These are phyloP conservation scores for Neonectria punicea DNA, from an alignment of 2,329 filamentous ascomycete species.

Conservation along the genomic window DNA sequence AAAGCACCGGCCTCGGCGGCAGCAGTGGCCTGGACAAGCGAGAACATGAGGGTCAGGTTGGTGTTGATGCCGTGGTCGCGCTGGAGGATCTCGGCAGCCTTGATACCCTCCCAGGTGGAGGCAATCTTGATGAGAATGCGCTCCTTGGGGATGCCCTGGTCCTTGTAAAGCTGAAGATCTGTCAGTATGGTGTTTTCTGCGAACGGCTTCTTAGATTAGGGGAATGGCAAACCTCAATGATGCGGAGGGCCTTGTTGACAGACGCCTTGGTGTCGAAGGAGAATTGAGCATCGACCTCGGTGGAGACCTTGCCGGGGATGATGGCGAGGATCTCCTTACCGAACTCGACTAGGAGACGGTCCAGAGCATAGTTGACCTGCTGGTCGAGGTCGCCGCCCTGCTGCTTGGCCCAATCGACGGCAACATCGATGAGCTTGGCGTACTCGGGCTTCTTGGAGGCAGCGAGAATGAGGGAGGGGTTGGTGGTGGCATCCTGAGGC, in stretches of 20 bases:
- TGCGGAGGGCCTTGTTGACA: constrained; percentile 94
- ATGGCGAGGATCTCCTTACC: constrained; percentile 97
- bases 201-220: neutral
- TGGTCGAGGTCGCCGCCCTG: constrained; percentile 75
- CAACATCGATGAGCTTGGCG: constrained; percentile 87
- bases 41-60: constrained; percentile 99
- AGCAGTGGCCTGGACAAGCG: constrained; percentile 90
- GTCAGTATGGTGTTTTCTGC: constrained; percentile 23
- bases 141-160: constrained; percentile 90
- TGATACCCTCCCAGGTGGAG: constrained; percentile 99
- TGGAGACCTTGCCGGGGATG: constrained; percentile 98
- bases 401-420: constrained; percentile 86
- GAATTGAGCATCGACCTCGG: constrained; percentile 95
- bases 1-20: constrained; percentile 94
- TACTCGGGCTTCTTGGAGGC: constrained; percentile 99
- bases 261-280: constrained; percentile 95
- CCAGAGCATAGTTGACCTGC: constrained; percentile 89
- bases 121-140: constrained; percentile 98
- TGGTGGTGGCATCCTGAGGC: constrained; percentile 99
- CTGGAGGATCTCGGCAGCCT: constrained; percentile 97
- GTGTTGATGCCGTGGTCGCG: constrained; percentile 95
- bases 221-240: constrained; percentile 80
- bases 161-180: constrained; percentile 83
- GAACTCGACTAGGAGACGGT: constrained; percentile 96
- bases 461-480: constrained; percentile 97